phyloP scores from a whole-genome alignment of 192 early-diverging fungal genomes.

The Kickxella alabastrina region DNA sequence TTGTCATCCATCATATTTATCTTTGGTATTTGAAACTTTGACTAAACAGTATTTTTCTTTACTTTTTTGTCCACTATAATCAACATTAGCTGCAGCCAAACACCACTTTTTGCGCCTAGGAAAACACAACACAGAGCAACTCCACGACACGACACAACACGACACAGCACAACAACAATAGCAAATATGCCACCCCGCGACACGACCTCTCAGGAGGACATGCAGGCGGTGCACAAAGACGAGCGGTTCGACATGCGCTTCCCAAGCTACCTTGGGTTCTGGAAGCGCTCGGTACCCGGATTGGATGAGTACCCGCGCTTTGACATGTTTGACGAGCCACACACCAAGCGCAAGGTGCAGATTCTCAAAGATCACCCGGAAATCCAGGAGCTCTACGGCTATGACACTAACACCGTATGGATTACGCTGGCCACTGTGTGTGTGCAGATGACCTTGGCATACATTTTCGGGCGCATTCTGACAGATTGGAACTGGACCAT shows the following conservation, averaged over 20 bases:
- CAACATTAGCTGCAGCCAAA: no score
- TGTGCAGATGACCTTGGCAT: conserved; percentile 74
- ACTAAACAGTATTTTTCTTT: no score
- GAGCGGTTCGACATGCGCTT: conserved; percentile 63
- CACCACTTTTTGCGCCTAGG: no score
- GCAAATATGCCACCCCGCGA: conserved; percentile 37
- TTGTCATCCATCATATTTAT: no score
- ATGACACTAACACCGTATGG: conserved; percentile 74
- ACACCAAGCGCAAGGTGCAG: conserved; percentile 82
- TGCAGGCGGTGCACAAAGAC: conserved; percentile 41
- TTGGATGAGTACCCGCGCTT: conserved; percentile 70
- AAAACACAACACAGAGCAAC: no score
- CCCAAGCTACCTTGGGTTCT: conserved; percentile 76
- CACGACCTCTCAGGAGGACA: conserved; percentile 17
- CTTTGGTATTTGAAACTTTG: no score
- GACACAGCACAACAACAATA: no score
- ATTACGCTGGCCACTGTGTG: conserved; percentile 62
- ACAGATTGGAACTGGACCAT: conserved; percentile 64
- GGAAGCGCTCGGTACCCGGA: conserved; percentile 75
- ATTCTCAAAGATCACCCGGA: conserved; percentile 87
- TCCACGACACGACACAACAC: no score
- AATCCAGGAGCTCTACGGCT: conserved; percentile 80
- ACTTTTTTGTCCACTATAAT: no score
- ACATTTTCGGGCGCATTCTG: conserved; percentile 66
- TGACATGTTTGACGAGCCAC: conserved; percentile 92